A percentile compares a stretch with the other conserved stretches of the same genome.
Evolutionary conservation across 116 monocot species (phyloP).

Genomic region (Zostera marina): DNA sequence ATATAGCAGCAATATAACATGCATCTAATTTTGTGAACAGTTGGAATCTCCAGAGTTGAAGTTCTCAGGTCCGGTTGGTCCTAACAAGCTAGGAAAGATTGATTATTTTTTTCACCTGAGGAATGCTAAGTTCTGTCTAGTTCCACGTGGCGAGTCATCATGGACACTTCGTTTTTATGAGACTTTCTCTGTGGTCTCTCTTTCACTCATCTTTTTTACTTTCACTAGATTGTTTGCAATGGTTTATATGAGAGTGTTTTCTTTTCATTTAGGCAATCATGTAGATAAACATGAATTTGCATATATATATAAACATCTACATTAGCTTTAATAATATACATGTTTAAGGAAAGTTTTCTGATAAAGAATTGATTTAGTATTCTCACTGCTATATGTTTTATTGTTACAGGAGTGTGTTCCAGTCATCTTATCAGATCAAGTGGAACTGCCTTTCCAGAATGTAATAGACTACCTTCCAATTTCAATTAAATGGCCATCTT

Average conservation of each 20-base stretch:
- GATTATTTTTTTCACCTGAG: constrained; percentile 90
- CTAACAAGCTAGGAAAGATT: constrained; percentile 69
- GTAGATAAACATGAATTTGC: too few relatives aligned
- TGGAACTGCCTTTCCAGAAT: constrained; percentile 92
- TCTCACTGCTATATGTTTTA: too few relatives aligned
- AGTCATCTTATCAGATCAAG: constrained; percentile 87
- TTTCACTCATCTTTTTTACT: constrained; percentile 3
- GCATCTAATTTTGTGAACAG: constrained; percentile 24
- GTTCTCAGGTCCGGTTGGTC: constrained; percentile 58
- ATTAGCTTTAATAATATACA: too few relatives aligned
- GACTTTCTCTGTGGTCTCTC: constrained; percentile 82
- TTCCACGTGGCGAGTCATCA: constrained; percentile 97
- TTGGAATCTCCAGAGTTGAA: constrained; percentile 96
- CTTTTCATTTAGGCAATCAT: too few relatives aligned
- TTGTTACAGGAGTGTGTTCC: constrained; percentile 83
- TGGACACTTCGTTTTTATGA: constrained; percentile 99
- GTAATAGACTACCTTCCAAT: constrained; percentile 70
- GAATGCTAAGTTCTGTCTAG: constrained; percentile 88
- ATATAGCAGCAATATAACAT: too few relatives aligned
- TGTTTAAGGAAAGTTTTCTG: too few relatives aligned
- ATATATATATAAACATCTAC: too few relatives aligned
- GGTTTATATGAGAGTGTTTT: too few relatives aligned
- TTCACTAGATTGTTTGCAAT: not conserved
- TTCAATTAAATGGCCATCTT: constrained; percentile 94
- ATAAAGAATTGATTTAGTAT: too few relatives aligned